Evolutionary conservation across 768 basidiomycete genomes (phyloP).

Genomic region (Tulasnella sp.): DNA sequence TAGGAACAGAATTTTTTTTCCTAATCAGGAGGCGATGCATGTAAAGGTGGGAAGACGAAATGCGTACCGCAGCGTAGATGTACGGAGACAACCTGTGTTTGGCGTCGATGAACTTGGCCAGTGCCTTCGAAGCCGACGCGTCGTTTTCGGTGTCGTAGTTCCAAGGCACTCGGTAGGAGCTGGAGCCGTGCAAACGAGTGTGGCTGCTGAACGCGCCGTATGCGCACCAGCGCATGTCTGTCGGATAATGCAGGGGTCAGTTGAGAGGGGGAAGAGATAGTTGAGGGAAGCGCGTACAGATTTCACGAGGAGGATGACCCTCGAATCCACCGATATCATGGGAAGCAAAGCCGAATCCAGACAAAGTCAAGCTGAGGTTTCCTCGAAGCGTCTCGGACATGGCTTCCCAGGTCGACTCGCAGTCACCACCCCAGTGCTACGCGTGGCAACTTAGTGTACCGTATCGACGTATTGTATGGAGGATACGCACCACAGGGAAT

Average conservation of each 20-base stretch:
- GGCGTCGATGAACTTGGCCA: constrained; percentile 51
- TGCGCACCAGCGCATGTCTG: constrained; percentile 73
- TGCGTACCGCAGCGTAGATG: constrained; percentile 42
- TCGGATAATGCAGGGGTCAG: constrained; percentile 51
- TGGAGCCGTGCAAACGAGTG: constrained; percentile 64
- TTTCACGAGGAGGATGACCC: constrained; percentile 27
- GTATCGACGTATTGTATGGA: too few species aligned
- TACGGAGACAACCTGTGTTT: constrained; percentile 76
- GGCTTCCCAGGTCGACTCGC: constrained; percentile 71
- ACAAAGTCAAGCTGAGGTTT: constrained; percentile 57
- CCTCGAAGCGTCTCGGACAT: constrained; percentile 74
- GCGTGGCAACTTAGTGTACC: not conserved
- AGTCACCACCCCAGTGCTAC: constrained; percentile 68
- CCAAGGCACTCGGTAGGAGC: constrained; percentile 76
- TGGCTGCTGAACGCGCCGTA: constrained; percentile 65
- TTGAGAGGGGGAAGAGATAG: constrained; percentile 36
- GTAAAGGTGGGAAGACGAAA: not conserved
- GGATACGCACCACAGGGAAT: constrained; percentile 40
- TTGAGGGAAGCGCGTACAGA: not conserved
- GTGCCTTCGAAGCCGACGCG: constrained; percentile 38
- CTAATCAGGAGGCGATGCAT: not conserved
- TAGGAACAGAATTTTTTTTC: not conserved
- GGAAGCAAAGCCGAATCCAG: constrained; percentile 68
- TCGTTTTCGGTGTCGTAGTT: constrained; percentile 52
- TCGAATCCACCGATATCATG: constrained; percentile 80